phyloP scores from a whole-genome alignment of 441 rosid genomes.

The Croton laevigatus region DNA sequence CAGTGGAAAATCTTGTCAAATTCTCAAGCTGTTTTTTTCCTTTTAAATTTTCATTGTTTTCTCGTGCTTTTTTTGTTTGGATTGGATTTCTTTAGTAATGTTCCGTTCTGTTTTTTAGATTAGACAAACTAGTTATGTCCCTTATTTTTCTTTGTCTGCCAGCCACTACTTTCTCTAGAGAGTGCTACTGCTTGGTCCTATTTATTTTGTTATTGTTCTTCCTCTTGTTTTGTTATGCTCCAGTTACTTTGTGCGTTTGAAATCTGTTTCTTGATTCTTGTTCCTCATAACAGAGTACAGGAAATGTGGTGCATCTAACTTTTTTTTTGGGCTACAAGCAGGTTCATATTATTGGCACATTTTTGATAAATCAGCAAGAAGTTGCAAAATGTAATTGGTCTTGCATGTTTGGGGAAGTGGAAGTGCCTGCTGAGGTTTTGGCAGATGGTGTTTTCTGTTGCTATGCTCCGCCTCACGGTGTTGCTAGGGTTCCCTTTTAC shows the following conservation, averaged over 20 bases:
- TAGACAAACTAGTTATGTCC: neutral
- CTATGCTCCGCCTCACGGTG: constrained; percentile 60
- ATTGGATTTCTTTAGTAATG: neutral
- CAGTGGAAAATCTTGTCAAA: neutral
- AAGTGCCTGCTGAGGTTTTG: constrained; percentile 86
- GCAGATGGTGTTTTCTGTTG: constrained; percentile 86
- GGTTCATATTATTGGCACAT: constrained; percentile 77
- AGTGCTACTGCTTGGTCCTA: neutral
- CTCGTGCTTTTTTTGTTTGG: neutral
- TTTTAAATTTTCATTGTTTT: neutral
- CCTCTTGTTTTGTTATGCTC: neutral
- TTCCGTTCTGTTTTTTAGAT: neutral
- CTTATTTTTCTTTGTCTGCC: neutral
- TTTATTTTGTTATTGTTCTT: neutral
- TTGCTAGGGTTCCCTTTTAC: constrained; percentile 83
- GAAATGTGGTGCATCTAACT: neutral
- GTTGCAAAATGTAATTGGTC: constrained; percentile 69
- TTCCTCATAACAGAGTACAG: neutral
- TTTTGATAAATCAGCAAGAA: constrained; percentile 58
- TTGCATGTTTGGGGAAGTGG: constrained; percentile 98
- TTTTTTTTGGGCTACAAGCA: constrained; percentile 20
- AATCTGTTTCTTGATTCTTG: neutral
- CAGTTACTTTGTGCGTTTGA: neutral
- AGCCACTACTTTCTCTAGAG: neutral
- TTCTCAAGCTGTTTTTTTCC: neutral